Evolutionary conservation across 2,329 filamentous ascomycete species (phyloP), one percentile per base, ranked within the genome.

Genomic region (Cytospora chrysosperma): DNA sequence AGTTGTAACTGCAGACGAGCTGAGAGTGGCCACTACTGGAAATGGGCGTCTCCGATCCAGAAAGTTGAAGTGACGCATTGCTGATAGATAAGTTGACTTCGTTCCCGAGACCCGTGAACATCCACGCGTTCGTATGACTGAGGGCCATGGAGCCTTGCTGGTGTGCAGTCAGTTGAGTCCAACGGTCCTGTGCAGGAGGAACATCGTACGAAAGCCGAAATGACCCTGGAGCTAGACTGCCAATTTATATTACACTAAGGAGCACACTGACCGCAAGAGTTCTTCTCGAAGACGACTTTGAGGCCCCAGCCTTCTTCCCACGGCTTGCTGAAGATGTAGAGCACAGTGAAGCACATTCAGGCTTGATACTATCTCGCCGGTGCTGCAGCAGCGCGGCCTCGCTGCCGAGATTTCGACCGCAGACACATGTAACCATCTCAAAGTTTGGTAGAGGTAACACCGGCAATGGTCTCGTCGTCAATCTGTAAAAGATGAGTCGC

Each of bases 1-100:
- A 63, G 13, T 63, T 63, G 40, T 63, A 63, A 27, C 49, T 59
- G 61, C 61, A 59, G 21, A 63, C 50, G 17, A 59, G 21, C 17
- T 53, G 32, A 10, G n/a, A 26, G 15, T 19, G 17, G 15, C 21
- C 47, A 4, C 19, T n/a, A 52, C 32, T 53, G 1, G 54, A 57
- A 13, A 57, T 24, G 3, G 4, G n/a, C 6, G 32, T 9, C 15
- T 56, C 32, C 27, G 26, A 50, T 12, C 19, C 28, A 10, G 32
- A 53, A 3, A 17, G 30, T 5, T 47, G 12, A 27, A 62, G 60
- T 19, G 60, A 62, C 1, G 17, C 15, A 21, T 28, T 50, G 28
- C 7, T 21, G 40, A 61, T 17, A 2, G 21, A 49, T n/a, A n/a
- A n/a, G 2, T 10, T n/a, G 10, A 56, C 15, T 15, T 27, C 12